phyloP scores from a whole-genome alignment of 192 early-diverging fungal species.

The Entophlyctis luteolus region DNA sequence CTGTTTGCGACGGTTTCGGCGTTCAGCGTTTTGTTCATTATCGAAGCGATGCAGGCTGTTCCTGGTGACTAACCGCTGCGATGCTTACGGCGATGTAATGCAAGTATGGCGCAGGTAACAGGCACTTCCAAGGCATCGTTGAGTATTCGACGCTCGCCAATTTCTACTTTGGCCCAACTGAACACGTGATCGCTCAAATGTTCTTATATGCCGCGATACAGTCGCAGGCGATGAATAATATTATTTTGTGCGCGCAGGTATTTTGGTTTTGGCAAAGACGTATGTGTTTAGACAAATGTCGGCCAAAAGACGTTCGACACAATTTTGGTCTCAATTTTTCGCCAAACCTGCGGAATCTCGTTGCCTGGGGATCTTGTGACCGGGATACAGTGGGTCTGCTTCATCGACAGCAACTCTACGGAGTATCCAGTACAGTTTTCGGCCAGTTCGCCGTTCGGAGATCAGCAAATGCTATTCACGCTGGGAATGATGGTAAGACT shows the following conservation, averaged over 20 bases:
- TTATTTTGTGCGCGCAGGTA: slow-evolving; percentile 46
- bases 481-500: too few relatives aligned
- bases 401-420: slow-evolving; percentile 5
- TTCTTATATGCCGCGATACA: slow-evolving; percentile 51
- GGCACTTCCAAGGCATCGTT: slow-evolving; percentile 5
- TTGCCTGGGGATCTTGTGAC: slow-evolving; percentile 12
- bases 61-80: too few relatives aligned
- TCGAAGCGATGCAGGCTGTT: slow-evolving; percentile 58
- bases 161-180: slow-evolving; percentile 44
- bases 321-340: slow-evolving; percentile 50
- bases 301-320: slow-evolving; percentile 45
- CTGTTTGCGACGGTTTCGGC: slow-evolving; percentile 47
- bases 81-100: too few relatives aligned
- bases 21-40: slow-evolving; percentile 47
- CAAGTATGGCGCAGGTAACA: too few relatives aligned
- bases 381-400: slow-evolving; percentile 35
- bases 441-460: slow-evolving; percentile 43
- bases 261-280: neutral
- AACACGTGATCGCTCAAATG: slow-evolving; percentile 47
- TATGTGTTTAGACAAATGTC: too few relatives aligned
- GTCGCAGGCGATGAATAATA: slow-evolving; percentile 44
- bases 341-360: slow-evolving; percentile 45
- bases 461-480: slow-evolving; percentile 42
- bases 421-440: too few relatives aligned
- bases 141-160: slow-evolving; percentile 1